Evolutionary conservation across 2,329 filamentous ascomycete species (phyloP), one percentile per base, ranked within the genome.

Genomic region (Coniella vitis): DNA sequence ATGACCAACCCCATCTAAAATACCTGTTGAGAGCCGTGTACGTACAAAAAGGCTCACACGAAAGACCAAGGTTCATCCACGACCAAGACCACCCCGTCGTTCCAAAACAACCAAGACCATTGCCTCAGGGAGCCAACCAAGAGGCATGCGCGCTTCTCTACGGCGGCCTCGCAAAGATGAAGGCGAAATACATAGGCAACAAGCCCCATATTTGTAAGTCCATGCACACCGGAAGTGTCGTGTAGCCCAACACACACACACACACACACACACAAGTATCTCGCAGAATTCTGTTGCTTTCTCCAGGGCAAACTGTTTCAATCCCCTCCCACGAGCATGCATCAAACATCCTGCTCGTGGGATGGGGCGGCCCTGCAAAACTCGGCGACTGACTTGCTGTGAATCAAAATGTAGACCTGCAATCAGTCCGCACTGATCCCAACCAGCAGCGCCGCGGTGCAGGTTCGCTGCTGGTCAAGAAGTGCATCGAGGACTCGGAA

Each of bases 371-470:
- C n/a, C n/a, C n/a, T n/a, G n/a, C n/a, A n/a, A n/a, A 20, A 13
- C 14, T 3, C 4, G 1, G 2, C 17, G 7, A 12, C 47, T 54
- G 17, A 48, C 40, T 36, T 3, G 14, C 8, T 5, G 3, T 7
- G 25, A 29, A 29, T 5, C 10, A 10, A 14, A n/a, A n/a, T n/a
- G n/a, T 52, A 69, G 69, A 68, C 52, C 59, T 71, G 10, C 58
- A 63, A 8, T 52, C 61, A 29, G 59, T 72, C 4, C 60, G 61
- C n/a, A 69, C 68, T n/a, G 63, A 69, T 47, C 69, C 70, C 0
- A 60, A 67, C 12, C 65, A 70, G 42, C 64, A 69, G 42, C 54
- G 63, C 61, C 65, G 66, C n/a, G 69, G 68, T 1, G 68, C 68
- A 2, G 69, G 62, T 3, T 57, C 58, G 7, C 60, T 68, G 57